A percentile compares a stretch with the other conserved stretches of the same genome.
Evolutionary conservation across 345 rosid genomes (phyloP).

Genomic region (Eutrema japonicum): DNA sequence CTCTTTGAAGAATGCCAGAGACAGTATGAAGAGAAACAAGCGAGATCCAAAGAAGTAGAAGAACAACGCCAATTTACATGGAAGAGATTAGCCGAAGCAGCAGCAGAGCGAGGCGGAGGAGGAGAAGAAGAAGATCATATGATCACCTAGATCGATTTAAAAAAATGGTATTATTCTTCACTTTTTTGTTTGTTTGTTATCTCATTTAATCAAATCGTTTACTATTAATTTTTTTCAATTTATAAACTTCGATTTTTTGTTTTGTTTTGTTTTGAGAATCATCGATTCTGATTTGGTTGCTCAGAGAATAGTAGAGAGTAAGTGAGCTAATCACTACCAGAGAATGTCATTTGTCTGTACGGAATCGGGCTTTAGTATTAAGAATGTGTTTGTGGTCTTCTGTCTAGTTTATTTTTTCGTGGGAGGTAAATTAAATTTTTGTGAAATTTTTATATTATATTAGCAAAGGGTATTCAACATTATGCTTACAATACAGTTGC

Average conservation of each 20-base stretch:
- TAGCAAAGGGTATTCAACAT: not conserved
- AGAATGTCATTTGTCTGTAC: slow-evolving; percentile 26
- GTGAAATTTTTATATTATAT: too few relatives aligned
- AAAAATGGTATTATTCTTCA: slow-evolving; percentile 33
- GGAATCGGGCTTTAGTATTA: slow-evolving; percentile 26
- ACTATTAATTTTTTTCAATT: slow-evolving; percentile 6
- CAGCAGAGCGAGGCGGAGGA: slow-evolving; percentile 44
- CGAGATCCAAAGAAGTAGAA: slow-evolving; percentile 47
- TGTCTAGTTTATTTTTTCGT: slow-evolving; percentile 15
- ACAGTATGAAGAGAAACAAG: slow-evolving; percentile 63
- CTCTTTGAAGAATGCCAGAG: slow-evolving; percentile 72
- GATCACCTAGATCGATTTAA: slow-evolving; percentile 21
- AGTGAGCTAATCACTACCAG: slow-evolving; percentile 28
- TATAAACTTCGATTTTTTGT: slow-evolving; percentile 20
- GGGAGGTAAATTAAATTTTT: slow-evolving; percentile 3
- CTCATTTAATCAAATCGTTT: slow-evolving; percentile 25
- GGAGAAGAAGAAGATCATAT: slow-evolving; percentile 40
- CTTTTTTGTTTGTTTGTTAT: slow-evolving; percentile 2
- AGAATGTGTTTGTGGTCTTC: slow-evolving; percentile 40
- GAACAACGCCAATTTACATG: slow-evolving; percentile 65
- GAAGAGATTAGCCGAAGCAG: slow-evolving; percentile 76
- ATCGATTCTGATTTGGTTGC: slow-evolving; percentile 30
- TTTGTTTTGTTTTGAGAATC: slow-evolving; percentile 1
- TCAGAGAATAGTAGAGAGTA: slow-evolving; percentile 35
- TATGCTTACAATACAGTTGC: too few relatives aligned